These are phyloP conservation scores for Acaromyces ingoldii DNA, from an alignment of 1,284 basidiomycete species.

Conservation along the genomic window DNA sequence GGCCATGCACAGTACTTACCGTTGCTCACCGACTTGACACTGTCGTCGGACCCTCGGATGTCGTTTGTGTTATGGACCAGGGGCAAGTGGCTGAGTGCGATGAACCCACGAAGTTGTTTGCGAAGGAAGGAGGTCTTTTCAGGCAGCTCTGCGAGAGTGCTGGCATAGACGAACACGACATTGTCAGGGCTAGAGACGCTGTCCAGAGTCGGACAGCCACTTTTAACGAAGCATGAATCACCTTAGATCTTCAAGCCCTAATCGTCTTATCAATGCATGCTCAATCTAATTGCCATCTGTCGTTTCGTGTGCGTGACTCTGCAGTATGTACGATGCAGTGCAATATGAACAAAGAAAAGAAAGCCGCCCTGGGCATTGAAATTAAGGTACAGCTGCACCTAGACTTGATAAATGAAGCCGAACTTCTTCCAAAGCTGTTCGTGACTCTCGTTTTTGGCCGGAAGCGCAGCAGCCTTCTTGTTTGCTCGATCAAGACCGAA, in stretches of 20 bases:
- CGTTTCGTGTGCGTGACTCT: no score
- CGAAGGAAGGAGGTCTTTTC: not conserved
- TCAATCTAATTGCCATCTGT: no score
- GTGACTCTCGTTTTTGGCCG: not conserved
- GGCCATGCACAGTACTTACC: not conserved
- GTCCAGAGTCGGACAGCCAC: not conserved
- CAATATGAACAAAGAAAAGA: no score
- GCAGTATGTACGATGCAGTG: no score
- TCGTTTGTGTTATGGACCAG: constrained; percentile 3
- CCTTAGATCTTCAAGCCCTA: not conserved
- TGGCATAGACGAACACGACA: not conserved
- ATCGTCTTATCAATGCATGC: no score
- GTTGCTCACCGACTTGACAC: constrained; percentile 7
- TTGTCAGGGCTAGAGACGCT: not conserved
- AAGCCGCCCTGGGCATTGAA: no score
- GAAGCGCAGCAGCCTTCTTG: not conserved
- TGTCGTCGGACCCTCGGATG: constrained; percentile 2
- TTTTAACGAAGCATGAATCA: not conserved
- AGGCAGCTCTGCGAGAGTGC: constrained; percentile 3
- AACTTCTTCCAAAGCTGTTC: no score
- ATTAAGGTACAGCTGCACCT: not conserved
- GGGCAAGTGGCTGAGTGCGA: constrained; percentile 4
- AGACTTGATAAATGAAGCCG: not conserved
- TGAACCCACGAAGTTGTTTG: not conserved
- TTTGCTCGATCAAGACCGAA: constrained; percentile 60